phyloP scores from a whole-genome alignment of 305 asterid genomes.

The Galium porrigens region DNA sequence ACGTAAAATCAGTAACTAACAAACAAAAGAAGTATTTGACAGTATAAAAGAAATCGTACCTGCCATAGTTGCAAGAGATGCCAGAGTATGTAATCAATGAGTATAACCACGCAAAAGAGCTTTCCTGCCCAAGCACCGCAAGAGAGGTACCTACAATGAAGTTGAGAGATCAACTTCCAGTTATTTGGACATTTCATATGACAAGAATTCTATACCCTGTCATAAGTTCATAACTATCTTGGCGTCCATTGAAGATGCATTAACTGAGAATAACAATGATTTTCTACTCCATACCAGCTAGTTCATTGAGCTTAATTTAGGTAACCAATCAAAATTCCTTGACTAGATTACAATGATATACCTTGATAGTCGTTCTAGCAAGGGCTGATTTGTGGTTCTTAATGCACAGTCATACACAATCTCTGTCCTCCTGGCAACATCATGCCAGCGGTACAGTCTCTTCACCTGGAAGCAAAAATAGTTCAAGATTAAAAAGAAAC shows the following conservation, averaged over 20 bases:
- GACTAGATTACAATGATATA: slow-evolving; percentile 16
- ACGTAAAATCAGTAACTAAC: slow-evolving; percentile 1
- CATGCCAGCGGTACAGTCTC: slow-evolving; percentile 89
- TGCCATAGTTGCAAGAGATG: slow-evolving; percentile 63
- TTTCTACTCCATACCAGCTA: not conserved
- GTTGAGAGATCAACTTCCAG: not conserved
- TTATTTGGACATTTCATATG: not conserved
- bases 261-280: slow-evolving; percentile 1
- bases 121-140: slow-evolving; percentile 99
- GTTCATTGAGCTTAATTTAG: not conserved
- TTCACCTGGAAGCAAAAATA: slow-evolving; percentile 44
- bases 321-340: not conserved
- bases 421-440: slow-evolving; percentile 84
- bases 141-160: slow-evolving; percentile 47
- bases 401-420: slow-evolving; percentile 75
- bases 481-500: not conserved
- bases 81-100: slow-evolving; percentile 61
- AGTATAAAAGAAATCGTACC: slow-evolving; percentile 27
- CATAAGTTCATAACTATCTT: not conserved
- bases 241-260: not conserved
- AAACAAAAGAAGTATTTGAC: not conserved
- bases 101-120: slow-evolving; percentile 77
- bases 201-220: no score
- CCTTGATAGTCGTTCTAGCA: slow-evolving; percentile 71
- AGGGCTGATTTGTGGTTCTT: slow-evolving; percentile 56